These are phyloP conservation scores for Phellopilus nigrolimitatus DNA, from an alignment of 1,284 basidiomycete genomes.

Conservation along the genomic window DNA sequence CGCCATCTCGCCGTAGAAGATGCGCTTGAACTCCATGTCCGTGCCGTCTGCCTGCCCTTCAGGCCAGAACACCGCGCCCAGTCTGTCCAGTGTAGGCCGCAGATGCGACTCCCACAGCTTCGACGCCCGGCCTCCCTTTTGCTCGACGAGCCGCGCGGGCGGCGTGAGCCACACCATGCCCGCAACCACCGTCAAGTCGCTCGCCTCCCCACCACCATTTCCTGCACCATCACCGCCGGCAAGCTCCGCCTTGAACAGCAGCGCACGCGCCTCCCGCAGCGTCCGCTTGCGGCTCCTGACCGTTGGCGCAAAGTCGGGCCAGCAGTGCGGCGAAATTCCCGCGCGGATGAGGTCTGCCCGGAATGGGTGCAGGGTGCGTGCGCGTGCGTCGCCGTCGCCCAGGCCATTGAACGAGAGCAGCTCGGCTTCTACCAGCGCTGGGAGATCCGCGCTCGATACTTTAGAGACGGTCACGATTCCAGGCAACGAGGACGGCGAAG, in stretches of 20 bases:
- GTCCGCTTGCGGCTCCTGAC: neutral
- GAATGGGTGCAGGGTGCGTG: neutral
- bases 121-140: neutral
- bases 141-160: neutral
- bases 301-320: neutral
- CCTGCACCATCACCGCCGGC: no score
- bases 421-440: neutral
- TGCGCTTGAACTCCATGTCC: neutral
- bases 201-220: no score
- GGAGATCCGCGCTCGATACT: no score
- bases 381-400: neutral
- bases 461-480: no score
- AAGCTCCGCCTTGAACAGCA: neutral
- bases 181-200: neutral
- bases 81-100: neutral
- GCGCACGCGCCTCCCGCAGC: neutral
- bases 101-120: neutral
- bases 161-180: conserved; percentile 1
- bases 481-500: no score
- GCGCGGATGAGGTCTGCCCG: neutral
- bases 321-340: neutral
- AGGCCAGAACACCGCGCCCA: neutral
- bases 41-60: neutral
- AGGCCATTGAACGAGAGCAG: neutral
- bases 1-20: neutral